These are phyloP conservation scores for Sicyos baderoa DNA, from an alignment of 306 rosid genomes.

Conservation along the genomic window DNA sequence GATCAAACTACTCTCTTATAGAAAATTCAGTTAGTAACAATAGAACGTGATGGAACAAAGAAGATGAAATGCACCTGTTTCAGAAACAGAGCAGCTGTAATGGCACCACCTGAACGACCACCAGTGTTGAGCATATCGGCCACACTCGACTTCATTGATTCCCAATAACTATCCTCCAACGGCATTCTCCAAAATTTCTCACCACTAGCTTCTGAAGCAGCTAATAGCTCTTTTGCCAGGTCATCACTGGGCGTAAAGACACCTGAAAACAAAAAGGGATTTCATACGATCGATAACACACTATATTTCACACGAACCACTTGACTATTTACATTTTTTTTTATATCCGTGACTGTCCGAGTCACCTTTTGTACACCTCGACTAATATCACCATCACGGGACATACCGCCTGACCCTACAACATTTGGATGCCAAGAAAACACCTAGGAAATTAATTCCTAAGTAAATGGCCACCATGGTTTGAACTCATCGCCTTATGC, in stretches of 20 bases:
- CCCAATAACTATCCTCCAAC: conserved; percentile 96
- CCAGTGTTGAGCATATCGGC: conserved; percentile 98
- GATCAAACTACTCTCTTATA: background rate
- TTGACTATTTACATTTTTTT: too few species aligned
- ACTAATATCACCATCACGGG: too few species aligned
- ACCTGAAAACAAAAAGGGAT: conserved; percentile 40
- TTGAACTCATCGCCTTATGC: too few species aligned
- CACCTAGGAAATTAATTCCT: too few species aligned
- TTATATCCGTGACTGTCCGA: too few species aligned
- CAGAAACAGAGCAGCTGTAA: conserved; percentile 86
- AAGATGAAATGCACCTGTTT: conserved; percentile 54
- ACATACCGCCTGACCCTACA: too few species aligned
- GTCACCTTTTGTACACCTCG: too few species aligned
- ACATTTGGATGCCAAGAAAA: too few species aligned
- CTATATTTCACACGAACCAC: background rate
- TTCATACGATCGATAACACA: conserved; percentile 17
- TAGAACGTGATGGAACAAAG: background rate
- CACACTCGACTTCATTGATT: conserved; percentile 83
- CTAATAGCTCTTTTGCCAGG: conserved; percentile 70
- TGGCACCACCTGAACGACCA: conserved; percentile 79
- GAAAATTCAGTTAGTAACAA: background rate
- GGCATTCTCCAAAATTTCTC: conserved; percentile 98
- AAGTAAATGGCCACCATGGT: too few species aligned
- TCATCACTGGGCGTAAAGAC: conserved; percentile 91
- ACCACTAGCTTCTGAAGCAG: conserved; percentile 76